phyloP scores from a whole-genome alignment of 139 green algal genomes.

The Chlamydomonas urium region DNA sequence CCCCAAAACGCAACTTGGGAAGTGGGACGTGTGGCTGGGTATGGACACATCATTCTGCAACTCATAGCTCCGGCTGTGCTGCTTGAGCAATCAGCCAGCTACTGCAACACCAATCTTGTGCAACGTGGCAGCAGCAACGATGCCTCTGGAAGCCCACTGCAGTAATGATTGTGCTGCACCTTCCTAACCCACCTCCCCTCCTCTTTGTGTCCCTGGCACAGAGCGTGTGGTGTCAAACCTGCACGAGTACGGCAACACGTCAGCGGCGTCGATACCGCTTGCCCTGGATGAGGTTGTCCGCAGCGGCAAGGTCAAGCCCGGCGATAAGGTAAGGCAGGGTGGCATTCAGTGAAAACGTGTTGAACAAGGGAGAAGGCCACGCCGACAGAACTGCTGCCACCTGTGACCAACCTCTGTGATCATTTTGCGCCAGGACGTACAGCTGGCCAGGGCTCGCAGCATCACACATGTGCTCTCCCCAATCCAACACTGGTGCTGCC shows the following conservation, averaged over 20 bases:
- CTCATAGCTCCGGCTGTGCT: too few relatives aligned
- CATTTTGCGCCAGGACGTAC: not conserved
- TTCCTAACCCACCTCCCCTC: too few relatives aligned
- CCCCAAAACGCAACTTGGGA: too few relatives aligned
- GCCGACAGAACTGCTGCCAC: not conserved
- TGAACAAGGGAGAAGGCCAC: not conserved
- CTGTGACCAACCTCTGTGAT: not conserved
- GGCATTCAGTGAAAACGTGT: not conserved
- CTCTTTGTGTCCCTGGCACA: too few relatives aligned
- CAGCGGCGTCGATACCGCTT: slow-evolving; percentile 90
- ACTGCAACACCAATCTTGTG: too few relatives aligned
- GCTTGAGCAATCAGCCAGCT: too few relatives aligned
- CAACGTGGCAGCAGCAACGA: too few relatives aligned
- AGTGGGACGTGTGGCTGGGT: too few relatives aligned
- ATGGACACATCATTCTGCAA: too few relatives aligned
- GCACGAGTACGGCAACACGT: slow-evolving; percentile 94
- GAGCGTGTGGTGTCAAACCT: slow-evolving; percentile 40
- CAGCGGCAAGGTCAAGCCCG: slow-evolving; percentile 51
- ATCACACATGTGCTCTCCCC: not conserved
- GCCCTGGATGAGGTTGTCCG: slow-evolving; percentile 92
- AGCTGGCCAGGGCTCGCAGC: not conserved
- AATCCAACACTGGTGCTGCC: not conserved
- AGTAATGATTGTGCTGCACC: too few relatives aligned
- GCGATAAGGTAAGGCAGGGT: slow-evolving; percentile 36
- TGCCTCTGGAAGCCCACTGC: too few relatives aligned